Percentiles rank a stretch among this genome's conserved stretches.
Conservation (phyloP, 192 early-diverging fungal species). For the Cetraspora pellucida region DNA sequence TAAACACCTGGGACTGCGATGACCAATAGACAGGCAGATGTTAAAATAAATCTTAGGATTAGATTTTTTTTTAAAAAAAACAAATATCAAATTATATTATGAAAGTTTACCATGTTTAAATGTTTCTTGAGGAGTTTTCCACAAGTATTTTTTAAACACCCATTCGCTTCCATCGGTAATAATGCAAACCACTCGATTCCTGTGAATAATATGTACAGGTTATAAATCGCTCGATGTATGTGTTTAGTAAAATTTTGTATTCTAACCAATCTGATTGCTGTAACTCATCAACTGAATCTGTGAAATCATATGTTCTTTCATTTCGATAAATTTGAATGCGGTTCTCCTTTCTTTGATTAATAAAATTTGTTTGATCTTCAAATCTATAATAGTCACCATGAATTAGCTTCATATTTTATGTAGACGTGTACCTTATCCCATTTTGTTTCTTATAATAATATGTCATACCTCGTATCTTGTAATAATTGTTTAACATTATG, state of each 20-base stretch:
- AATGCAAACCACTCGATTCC: constrained; percentile 85
- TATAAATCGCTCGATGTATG: too few relatives aligned
- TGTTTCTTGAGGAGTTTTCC: constrained; percentile 78
- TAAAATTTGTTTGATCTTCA: constrained; percentile 63
- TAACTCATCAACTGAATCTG: constrained; percentile 76
- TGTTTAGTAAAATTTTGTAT: too few relatives aligned
- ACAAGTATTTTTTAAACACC: constrained; percentile 95
- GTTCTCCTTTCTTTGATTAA: constrained; percentile 65
- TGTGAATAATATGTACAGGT: too few relatives aligned
- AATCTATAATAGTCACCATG: constrained; percentile 49
- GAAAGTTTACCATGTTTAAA: constrained; percentile 61
- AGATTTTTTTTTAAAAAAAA: too few relatives aligned
- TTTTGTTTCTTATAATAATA: too few relatives aligned
- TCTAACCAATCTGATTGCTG: constrained; percentile 67
- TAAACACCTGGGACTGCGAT: constrained; percentile 58
- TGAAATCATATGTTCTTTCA: constrained; percentile 67
- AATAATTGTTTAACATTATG: constrained; percentile 89
- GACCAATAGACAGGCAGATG: too few relatives aligned
- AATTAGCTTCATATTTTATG: too few relatives aligned
- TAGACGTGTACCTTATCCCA: too few relatives aligned
- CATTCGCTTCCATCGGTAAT: constrained; percentile 90
- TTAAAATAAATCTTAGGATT: too few relatives aligned
- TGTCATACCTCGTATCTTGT: constrained; percentile 46
- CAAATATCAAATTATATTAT: too few relatives aligned
- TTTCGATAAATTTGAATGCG: constrained; percentile 64